These are phyloP conservation scores for Alternaria atra DNA, from an alignment of 2,329 filamentous ascomycete species.

Conservation along the genomic window DNA sequence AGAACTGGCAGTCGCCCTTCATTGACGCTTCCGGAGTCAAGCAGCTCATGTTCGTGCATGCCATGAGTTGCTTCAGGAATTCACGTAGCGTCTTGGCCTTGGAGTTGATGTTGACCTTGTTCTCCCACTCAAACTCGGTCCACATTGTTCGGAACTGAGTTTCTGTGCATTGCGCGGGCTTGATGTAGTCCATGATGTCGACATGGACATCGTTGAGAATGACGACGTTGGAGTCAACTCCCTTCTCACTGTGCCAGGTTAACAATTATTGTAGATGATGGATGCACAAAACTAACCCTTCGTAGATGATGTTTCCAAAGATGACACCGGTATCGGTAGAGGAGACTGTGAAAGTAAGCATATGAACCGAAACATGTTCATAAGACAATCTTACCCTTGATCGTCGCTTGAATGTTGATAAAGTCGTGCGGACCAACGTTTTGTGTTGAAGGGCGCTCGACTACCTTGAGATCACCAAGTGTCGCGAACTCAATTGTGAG, in stretches of 20 bases:
- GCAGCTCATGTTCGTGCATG: slow-evolving; percentile 98
- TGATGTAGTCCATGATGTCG: slow-evolving; percentile 99
- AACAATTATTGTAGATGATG: slow-evolving; percentile 3
- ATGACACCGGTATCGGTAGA: slow-evolving; percentile 98
- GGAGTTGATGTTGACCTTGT: slow-evolving; percentile 99
- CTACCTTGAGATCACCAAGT: slow-evolving; percentile 94
- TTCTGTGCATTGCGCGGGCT: slow-evolving; percentile 94
- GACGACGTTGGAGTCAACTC: slow-evolving; percentile 81
- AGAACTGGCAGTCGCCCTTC: slow-evolving; percentile 96
- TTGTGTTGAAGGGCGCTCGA: slow-evolving; percentile 94
- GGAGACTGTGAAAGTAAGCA: slow-evolving; percentile 67
- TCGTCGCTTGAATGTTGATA: slow-evolving; percentile 96
- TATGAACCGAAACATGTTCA: slow-evolving; percentile 38
- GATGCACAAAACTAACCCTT: slow-evolving; percentile 63
- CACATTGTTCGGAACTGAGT: slow-evolving; percentile 99
- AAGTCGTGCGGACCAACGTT: slow-evolving; percentile 96
- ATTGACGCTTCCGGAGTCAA: slow-evolving; percentile 94
- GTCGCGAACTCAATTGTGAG: slow-evolving; percentile 99
- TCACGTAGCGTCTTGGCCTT: slow-evolving; percentile 92
- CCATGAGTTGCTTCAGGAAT: slow-evolving; percentile 94
- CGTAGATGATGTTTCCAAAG: slow-evolving; percentile 98
- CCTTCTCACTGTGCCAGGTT: slow-evolving; percentile 76
- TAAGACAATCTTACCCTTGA: slow-evolving; percentile 80
- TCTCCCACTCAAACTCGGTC: slow-evolving; percentile 99
- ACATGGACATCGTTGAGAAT: slow-evolving; percentile 98